These are phyloP conservation scores for Ceratobasidium sp. DNA, from an alignment of 1,284 basidiomycete genomes.

Conservation along the genomic window DNA sequence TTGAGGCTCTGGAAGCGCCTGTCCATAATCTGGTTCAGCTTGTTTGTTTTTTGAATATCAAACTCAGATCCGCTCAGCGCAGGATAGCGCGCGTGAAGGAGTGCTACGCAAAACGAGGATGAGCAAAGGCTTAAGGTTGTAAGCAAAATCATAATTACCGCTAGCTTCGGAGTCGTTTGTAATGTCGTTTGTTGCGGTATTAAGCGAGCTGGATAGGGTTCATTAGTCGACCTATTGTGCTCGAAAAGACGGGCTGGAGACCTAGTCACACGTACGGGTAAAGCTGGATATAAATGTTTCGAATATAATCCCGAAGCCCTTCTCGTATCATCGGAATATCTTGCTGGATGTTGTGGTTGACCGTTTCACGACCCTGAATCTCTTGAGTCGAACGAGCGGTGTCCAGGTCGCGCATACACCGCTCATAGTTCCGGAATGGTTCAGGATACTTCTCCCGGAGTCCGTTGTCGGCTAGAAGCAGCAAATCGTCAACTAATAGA, in stretches of 20 bases:
- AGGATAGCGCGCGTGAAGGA: conserved; percentile 16
- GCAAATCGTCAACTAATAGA: background rate
- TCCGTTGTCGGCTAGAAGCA: conserved; percentile 6
- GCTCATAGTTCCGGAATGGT: conserved; percentile 8
- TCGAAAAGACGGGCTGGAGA: background rate
- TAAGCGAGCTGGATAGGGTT: too few relatives aligned
- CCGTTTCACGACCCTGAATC: background rate
- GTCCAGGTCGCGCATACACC: background rate
- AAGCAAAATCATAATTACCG: too few relatives aligned
- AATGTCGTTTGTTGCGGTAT: too few relatives aligned
- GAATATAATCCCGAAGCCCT: conserved; percentile 11
- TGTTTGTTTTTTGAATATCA: background rate
- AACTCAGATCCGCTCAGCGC: background rate
- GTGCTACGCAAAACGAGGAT: too few relatives aligned
- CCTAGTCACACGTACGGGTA: conserved; percentile 23
- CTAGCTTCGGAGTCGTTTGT: too few relatives aligned
- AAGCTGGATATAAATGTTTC: background rate
- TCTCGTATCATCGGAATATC: conserved; percentile 4
- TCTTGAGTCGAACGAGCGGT: background rate
- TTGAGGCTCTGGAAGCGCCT: conserved; percentile 12
- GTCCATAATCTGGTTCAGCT: background rate
- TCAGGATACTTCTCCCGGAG: conserved; percentile 7
- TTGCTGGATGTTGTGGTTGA: background rate
- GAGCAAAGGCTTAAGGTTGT: too few relatives aligned
- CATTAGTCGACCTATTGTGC: too few relatives aligned